Base-by-base conservation (phyloP, 23 red algal species). In the Gracilaria domingensis region DNA sequence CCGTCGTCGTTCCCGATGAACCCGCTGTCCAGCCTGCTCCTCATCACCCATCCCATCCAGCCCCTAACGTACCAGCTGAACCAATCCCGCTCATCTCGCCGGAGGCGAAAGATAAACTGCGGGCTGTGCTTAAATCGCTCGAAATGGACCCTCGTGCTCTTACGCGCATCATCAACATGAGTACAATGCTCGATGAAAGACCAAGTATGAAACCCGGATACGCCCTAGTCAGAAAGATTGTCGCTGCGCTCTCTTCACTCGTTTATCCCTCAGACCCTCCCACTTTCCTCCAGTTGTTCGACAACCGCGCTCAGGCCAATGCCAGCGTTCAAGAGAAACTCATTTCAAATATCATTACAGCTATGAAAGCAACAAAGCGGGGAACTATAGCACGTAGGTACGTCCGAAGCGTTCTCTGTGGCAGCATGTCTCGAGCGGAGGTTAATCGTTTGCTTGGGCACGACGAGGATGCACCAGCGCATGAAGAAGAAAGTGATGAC, bases 361-460 rank as follows among this genome's bases (percentile, higher is more conserved):
- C 84, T 7, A 73, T 87, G 84, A 87, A 74, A 32, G 67, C 64
- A 28, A 87, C 84, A 3, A 57, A 71, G 28, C 64, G 84, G 6
- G 84, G 84, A 24, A 87, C 84, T 20, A 73, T 87, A 33, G 84
- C 84, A 25, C 84, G 67, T 8, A 87, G 67, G 32, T 87, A 87
- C 24, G 53, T 87, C 66, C 40, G 84, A 23, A 75, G 66, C 53
- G 67, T 87, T 53, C 54, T 87, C 16, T 87, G 84, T 17, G 84
- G 84, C 16, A 75, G 62, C 39, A 87, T 87, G 84, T 73, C 84
- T 17, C 67, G 64, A 14, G 61, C 84, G 28, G 84, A 87, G 36
- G 84, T 87, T 36, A 87, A 87, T 61, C 62, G 69, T 23, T 75
- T 87, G 84, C 69, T 87, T 37, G 84, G 67, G 6, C 62, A 87